A percentile compares a stretch with the other conserved stretches of the same genome.
These are phyloP conservation scores for Erythrophleum ivorense DNA, from an alignment of 331 rosid species.

Conservation along the genomic window DNA sequence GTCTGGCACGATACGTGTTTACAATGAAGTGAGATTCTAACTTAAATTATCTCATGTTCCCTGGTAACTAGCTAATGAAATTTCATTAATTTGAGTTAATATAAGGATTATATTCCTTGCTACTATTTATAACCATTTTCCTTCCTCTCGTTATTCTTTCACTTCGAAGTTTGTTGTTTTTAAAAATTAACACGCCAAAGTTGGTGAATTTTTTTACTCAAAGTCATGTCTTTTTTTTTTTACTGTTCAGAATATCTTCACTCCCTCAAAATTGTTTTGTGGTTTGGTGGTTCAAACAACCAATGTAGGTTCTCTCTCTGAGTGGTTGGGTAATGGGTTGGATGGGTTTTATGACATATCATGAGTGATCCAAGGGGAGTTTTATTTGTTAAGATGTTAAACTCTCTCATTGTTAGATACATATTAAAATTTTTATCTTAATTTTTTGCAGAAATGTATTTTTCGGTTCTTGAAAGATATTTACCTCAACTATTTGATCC, in stretches of 20 bases:
- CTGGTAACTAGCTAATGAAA: constrained; percentile 4
- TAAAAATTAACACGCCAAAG: not conserved
- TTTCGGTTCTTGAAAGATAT: too few species aligned
- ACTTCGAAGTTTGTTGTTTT: not conserved
- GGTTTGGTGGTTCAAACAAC: constrained; percentile 7
- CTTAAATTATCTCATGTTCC: constrained; percentile 18
- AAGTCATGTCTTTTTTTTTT: not conserved
- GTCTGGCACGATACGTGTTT: constrained; percentile 22
- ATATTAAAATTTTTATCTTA: too few species aligned
- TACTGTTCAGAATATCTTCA: not conserved
- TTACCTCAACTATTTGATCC: too few species aligned
- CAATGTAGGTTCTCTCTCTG: too few species aligned
- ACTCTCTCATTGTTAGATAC: too few species aligned
- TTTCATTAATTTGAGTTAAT: constrained; percentile 3
- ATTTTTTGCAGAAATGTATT: too few species aligned
- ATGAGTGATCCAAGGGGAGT: too few species aligned
- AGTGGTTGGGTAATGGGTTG: too few species aligned
- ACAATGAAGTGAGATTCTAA: constrained; percentile 46
- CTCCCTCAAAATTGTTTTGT: not conserved
- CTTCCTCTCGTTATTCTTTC: not conserved
- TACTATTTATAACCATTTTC: constrained; percentile 7
- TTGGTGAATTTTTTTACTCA: constrained; percentile 17
- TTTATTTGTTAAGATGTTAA: too few species aligned
- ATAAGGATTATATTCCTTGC: constrained; percentile 19
- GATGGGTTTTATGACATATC: too few species aligned